Evolutionary conservation across 2,329 filamentous ascomycete genomes (phyloP).

Genomic region (Coniochaeta sp.): DNA sequence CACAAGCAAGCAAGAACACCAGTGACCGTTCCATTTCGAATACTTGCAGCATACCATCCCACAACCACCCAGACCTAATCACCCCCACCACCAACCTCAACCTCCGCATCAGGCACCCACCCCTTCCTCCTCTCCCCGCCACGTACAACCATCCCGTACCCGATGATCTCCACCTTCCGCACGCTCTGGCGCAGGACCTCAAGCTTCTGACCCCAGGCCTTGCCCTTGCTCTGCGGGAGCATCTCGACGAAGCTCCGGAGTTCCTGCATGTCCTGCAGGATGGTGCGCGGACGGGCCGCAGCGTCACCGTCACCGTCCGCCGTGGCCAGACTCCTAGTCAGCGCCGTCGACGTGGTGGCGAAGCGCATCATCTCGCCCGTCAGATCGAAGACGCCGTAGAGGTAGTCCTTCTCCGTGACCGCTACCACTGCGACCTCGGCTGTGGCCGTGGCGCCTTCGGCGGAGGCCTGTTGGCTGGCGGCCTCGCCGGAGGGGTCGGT

Average conservation of each 20-base stretch:
- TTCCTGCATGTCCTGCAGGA: slow-evolving; percentile 74
- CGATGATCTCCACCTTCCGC: slow-evolving; percentile 84
- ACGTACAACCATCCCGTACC: slow-evolving; percentile 81
- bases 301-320: slow-evolving; percentile 14
- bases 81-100: neutral
- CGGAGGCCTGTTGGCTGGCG: no score
- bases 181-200: slow-evolving; percentile 83
- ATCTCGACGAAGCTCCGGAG: slow-evolving; percentile 72
- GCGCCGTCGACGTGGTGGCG: slow-evolving; percentile 80
- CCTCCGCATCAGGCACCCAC: slow-evolving; percentile 73
- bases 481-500: neutral
- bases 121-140: slow-evolving; percentile 85
- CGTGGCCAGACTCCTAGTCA: slow-evolving; percentile 49
- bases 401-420: slow-evolving; percentile 76
- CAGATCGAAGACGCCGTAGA: slow-evolving; percentile 87
- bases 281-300: slow-evolving; percentile 40
- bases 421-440: slow-evolving; percentile 32
- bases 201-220: slow-evolving; percentile 68
- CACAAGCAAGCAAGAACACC: neutral
- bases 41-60: no score
- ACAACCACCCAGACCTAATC: neutral
- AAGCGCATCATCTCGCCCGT: slow-evolving; percentile 97
- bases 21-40: neutral
- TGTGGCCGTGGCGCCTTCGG: neutral
- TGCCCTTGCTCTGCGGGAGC: slow-evolving; percentile 51